phyloP scores from a whole-genome alignment of 176 grass and related monocot species.

The Rhynchospora breviuscula region DNA sequence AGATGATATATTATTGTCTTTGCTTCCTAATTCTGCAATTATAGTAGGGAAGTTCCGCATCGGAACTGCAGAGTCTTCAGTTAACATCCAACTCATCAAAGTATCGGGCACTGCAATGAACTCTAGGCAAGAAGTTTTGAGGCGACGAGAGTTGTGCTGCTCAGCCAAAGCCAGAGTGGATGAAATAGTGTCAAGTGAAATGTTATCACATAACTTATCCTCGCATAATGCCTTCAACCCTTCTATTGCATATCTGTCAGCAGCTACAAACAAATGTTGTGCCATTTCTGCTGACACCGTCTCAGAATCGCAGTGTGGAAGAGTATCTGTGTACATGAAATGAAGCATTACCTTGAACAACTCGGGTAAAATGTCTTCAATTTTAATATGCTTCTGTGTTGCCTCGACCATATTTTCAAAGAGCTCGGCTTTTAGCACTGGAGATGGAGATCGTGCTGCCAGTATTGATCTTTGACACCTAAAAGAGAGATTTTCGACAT shows the following conservation, averaged over 20 bases:
- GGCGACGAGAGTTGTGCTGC: not conserved
- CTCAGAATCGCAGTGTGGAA: not conserved
- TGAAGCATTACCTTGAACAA: constrained; percentile 9
- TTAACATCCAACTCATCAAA: not conserved
- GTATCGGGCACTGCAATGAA: not conserved
- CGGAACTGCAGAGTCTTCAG: not conserved
- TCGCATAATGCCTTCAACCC: constrained; percentile 3
- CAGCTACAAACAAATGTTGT: constrained; percentile 18
- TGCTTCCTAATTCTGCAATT: not conserved
- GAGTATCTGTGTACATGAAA: not conserved
- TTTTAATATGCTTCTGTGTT: not conserved
- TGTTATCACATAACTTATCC: not conserved
- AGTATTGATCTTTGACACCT: not conserved
- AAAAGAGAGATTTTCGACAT: not conserved
- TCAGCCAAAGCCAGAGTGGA: not conserved
- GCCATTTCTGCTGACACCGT: not conserved
- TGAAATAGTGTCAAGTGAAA: not conserved
- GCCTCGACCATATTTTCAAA: constrained; percentile 2
- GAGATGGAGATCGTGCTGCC: not conserved
- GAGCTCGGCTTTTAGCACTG: not conserved
- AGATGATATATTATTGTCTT: not conserved
- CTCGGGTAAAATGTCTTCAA: not conserved
- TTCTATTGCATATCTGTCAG: constrained; percentile 11
- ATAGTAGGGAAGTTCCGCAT: not conserved
- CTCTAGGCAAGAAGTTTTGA: not conserved